Evolutionary conservation across 768 basidiomycete species (phyloP).

Genomic region (Gloeophyllum trabeum): DNA sequence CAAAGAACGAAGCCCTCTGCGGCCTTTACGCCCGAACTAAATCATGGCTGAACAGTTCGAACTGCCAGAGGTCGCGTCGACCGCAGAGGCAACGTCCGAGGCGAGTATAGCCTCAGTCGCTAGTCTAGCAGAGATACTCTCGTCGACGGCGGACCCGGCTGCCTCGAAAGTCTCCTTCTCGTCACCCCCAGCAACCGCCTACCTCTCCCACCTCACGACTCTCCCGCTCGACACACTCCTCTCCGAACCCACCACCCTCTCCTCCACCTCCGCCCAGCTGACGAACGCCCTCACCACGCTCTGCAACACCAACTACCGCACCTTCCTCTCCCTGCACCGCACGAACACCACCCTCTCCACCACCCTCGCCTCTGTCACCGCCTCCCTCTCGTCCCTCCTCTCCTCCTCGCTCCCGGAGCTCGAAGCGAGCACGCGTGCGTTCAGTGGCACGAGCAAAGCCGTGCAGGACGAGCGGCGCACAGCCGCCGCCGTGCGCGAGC

Average conservation of each 20-base stretch:
- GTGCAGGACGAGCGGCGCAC: slow-evolving; percentile 68
- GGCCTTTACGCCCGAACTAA: too few relatives aligned
- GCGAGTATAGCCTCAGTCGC: too few relatives aligned
- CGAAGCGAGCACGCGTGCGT: slow-evolving; percentile 60
- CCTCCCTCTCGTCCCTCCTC: slow-evolving; percentile 62
- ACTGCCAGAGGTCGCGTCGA: too few relatives aligned
- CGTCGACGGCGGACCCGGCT: not conserved
- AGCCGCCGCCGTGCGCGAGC: slow-evolving; percentile 81
- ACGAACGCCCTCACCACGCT: slow-evolving; percentile 84
- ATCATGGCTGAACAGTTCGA: too few relatives aligned
- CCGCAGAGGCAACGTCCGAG: too few relatives aligned
- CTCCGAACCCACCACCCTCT: slow-evolving; percentile 62
- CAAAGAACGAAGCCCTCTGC: too few relatives aligned
- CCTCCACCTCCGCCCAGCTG: slow-evolving; percentile 77
- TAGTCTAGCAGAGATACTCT: too few relatives aligned
- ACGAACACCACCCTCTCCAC: slow-evolving; percentile 64
- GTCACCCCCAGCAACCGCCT: slow-evolving; percentile 23
- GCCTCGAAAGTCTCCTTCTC: slow-evolving; percentile 6
- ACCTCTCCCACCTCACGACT: slow-evolving; percentile 55
- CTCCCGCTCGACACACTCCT: slow-evolving; percentile 60
- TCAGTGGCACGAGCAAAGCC: slow-evolving; percentile 60
- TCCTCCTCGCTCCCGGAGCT: slow-evolving; percentile 61
- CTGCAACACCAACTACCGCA: slow-evolving; percentile 85
- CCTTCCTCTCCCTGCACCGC: slow-evolving; percentile 80
- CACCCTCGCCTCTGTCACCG: slow-evolving; percentile 65